Evolutionary conservation across 176 grass and related monocot genomes (phyloP).

Genomic region (Avena eriantha): DNA sequence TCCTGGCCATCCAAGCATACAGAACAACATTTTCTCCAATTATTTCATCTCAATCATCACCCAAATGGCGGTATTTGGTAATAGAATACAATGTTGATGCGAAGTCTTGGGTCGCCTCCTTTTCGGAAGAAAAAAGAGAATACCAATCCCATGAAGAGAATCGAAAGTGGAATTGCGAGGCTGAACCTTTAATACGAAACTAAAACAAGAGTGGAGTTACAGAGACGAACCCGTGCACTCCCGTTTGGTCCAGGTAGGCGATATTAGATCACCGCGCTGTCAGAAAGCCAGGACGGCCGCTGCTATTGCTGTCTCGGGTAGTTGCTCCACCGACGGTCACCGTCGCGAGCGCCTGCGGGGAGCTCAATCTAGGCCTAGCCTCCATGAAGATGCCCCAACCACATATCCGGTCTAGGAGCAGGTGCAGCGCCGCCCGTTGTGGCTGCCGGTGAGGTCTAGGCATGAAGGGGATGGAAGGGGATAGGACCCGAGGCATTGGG

Average conservation of each 20-base stretch:
- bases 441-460: too few relatives aligned
- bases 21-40: neutral
- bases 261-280: too few relatives aligned
- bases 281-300: too few relatives aligned
- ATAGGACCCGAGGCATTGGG: too few relatives aligned
- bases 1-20: neutral
- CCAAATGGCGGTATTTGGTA: neutral
- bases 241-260: neutral
- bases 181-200: neutral
- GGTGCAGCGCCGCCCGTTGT: too few relatives aligned
- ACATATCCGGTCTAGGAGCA: too few relatives aligned
- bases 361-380: neutral
- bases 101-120: too few relatives aligned
- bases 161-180: neutral
- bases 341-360: neutral
- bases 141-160: neutral
- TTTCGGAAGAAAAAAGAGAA: too few relatives aligned
- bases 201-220: neutral
- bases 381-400: too few relatives aligned
- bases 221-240: constrained; percentile 30
- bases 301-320: too few relatives aligned
- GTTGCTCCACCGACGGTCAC: too few relatives aligned
- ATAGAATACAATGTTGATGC: neutral
- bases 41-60: neutral
- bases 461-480: too few relatives aligned